Percentiles rank a stretch among this genome's conserved stretches.
Evolutionary conservation across 495 filamentous ascomycete species (phyloP).

Genomic region (Margaritispora aquatica): DNA sequence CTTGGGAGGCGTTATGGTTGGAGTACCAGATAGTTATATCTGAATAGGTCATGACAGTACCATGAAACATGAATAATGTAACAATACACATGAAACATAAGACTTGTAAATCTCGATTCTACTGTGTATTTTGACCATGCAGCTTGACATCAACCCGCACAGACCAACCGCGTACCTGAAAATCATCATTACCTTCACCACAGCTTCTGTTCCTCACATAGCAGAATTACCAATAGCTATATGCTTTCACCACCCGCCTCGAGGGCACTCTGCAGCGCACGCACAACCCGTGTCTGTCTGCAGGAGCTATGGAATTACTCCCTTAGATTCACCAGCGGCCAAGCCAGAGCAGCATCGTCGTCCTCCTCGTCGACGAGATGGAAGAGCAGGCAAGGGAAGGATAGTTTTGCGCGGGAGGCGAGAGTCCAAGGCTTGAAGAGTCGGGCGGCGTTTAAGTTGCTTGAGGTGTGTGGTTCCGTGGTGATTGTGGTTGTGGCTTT

Average conservation of each 20-base stretch:
- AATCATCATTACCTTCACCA: neutral
- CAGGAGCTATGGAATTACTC: neutral
- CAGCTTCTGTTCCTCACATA: neutral
- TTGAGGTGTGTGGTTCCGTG: constrained; percentile 51
- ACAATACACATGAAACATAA: no score
- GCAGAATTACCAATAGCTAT: neutral
- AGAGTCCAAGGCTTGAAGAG: constrained; percentile 73
- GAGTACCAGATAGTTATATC: no score
- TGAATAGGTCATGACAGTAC: no score
- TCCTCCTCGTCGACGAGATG: constrained; percentile 72
- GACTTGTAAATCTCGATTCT: no score
- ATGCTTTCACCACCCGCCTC: constrained; percentile 20
- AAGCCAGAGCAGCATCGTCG: neutral
- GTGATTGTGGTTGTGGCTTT: neutral
- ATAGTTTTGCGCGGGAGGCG: constrained; percentile 64
- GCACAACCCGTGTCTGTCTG: neutral
- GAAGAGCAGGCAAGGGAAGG: constrained; percentile 68
- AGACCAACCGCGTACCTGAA: neutral
- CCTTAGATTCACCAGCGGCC: neutral
- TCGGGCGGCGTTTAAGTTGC: constrained; percentile 86
- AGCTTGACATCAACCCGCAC: neutral
- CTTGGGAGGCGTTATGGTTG: neutral
- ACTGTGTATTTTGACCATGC: no score
- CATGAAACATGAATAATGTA: neutral
- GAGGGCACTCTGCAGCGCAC: constrained; percentile 2